These are phyloP conservation scores for Chamaecyparis obtusa DNA, from an alignment of 75 land plant genomes.

Conservation along the genomic window DNA sequence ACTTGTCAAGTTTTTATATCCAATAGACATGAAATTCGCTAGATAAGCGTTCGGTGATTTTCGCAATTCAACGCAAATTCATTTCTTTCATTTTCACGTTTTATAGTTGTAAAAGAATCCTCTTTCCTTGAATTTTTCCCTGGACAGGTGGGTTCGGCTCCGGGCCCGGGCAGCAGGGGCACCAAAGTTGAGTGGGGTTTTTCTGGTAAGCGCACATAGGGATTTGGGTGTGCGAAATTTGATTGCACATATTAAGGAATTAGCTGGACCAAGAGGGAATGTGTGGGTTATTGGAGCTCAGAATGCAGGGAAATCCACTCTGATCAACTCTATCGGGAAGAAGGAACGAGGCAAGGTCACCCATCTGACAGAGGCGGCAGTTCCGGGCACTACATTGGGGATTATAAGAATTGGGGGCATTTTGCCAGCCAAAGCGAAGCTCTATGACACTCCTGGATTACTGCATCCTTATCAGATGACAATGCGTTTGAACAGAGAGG, in stretches of 20 bases:
- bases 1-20: neutral
- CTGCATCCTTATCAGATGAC: slow-evolving; percentile 82
- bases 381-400: slow-evolving; percentile 95
- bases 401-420: slow-evolving; percentile 78
- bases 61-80: too few relatives aligned
- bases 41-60: too few relatives aligned
- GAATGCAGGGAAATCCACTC: slow-evolving; percentile 95
- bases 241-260: slow-evolving; percentile 56
- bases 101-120: too few relatives aligned
- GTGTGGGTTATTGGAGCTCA: slow-evolving; percentile 97
- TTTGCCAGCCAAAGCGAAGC: slow-evolving; percentile 79
- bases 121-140: neutral
- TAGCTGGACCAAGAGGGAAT: slow-evolving; percentile 92
- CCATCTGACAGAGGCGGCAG: slow-evolving; percentile 84
- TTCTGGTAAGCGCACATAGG: slow-evolving; percentile 76
- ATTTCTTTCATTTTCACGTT: too few relatives aligned
- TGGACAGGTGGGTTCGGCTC: slow-evolving; percentile 62
- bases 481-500: slow-evolving; percentile 77
- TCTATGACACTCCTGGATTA: slow-evolving; percentile 96
- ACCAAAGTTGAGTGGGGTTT: slow-evolving; percentile 67
- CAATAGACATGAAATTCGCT: neutral
- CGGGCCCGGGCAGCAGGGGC: slow-evolving; percentile 77
- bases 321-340: slow-evolving; percentile 80
- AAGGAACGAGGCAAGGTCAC: slow-evolving; percentile 50
- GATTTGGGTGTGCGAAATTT: slow-evolving; percentile 83